Base-by-base conservation (phyloP, 306 rosid genomes). In the Oxytropis ochrocephala region DNA sequence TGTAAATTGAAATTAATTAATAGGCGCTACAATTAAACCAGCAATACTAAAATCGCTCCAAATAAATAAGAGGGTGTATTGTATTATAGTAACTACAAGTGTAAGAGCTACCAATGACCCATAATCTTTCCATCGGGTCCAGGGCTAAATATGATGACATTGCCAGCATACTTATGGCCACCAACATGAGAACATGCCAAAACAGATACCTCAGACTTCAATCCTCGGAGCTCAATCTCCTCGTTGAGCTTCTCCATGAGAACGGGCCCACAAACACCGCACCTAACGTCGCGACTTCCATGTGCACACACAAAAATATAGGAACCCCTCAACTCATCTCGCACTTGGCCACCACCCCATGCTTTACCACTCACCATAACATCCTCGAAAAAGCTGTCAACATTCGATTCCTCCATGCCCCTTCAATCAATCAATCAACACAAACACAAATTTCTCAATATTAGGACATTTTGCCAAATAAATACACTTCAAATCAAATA, bases 101-200 rank as follows among this genome's bases (percentile, higher is more conserved):
- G 38, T n/a, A 18, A 53, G 36, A 67, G 54, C 79, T 79, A 92
- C 98, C 98, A 92, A 61, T 92, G 92, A 71, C 98, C 98, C 50
- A 69, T 86, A 17, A 82, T 75, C 24, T 80, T 88, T 65, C 86
- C 96, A 86, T 86, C 91, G 7, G 77, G 56, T 56, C 86, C 89
- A 14, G 86, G 89, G 50, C 88, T 65, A 74, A 57, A 92, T 77
- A 90, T 82, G 76, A 92, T 90, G 73, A 92, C 64, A 78, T 92
- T 92, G 32, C 98, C 98, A 49, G 98, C 96, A 86, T 87, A 92
- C 80, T 92, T 92, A 73, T 92, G 98, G 39, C 96, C 98, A 18
- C 98, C 96, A 57, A 92, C 11, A 75, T 92, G 98, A 73, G 98
- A 89, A 79, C 96, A 89, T 1, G 92, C 83, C 38, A 63, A 78